Evolutionary conservation across 2,329 filamentous ascomycete species (phyloP), one percentile per base, ranked within the genome.

Genomic region (Metarhizium humberi): DNA sequence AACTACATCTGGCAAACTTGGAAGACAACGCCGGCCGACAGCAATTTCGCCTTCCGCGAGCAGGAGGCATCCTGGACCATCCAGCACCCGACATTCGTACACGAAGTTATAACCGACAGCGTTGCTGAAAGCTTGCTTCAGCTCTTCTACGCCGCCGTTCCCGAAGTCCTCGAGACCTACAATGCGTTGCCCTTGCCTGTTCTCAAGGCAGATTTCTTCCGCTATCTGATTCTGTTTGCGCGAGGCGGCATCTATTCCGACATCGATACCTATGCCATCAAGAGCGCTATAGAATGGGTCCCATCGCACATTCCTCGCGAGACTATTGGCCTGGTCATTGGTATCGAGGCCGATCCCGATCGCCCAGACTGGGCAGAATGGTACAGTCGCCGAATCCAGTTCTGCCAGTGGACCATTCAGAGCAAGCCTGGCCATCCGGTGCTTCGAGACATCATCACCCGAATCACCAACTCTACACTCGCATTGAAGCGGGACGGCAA

Each of bases 1-100:
- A 92, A 91, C 55, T 97, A 96, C 76, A 95, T 99, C 67, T 99
- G 94, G 94, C 94, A 99, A 78, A 99, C 94, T 14, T 99, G 94
- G 94, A 96, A 95, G 71, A 86, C 84, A 66, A 88, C 84, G 1
- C 92, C 92, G 0, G 81, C 85, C 1, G 87, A 90, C 25, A 78
- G 82, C 52, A 79, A 88, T 58, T 99, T 99, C 67, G 73, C 77
- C 20, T 92, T 96, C 67, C 85, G 92, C 58, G 84, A 88, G 50
- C 80, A 90, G 57, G 94, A 97, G 73, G 88, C 90, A 14, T 91
- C 88, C 58, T 99, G 94, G 94, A 87, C 89, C 8, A 80, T 88
- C 62, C 75, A 87, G 64, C 91, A 99, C 69, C 92, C 92, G 0
- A 86, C 85, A 25, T 99, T 99, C 67, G 85, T 96, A 30, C 94